Evolutionary conservation across 352 stramenopile genomes (phyloP), one percentile per base, ranked within the genome.

Genomic region (Pythium insidiosum): DNA sequence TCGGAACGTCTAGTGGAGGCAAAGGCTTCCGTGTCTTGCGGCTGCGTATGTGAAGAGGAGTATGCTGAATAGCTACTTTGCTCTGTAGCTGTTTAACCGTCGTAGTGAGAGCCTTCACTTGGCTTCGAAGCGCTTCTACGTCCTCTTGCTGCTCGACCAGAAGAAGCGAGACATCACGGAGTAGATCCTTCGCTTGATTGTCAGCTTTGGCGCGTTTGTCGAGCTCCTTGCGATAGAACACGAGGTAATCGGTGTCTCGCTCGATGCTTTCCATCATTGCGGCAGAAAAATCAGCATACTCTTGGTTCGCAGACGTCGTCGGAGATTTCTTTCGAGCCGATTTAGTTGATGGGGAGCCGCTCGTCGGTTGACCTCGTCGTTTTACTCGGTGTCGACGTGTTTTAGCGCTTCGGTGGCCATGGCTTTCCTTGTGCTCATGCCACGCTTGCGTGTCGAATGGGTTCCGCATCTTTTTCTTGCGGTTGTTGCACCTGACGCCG

Each of bases 141-240:
- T 59, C 51, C 1, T 53, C 51, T 19, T 59, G 44, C 21, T 59
- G 51, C 11, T 59, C 51, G n/a, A 43, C 21, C 10, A 59, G 44
- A 5, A 59, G 40, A 20, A 59, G 31, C 23, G 51, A 37, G 39
- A 44, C 54, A n/a, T 54, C 31, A 2, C 28, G 44, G 15, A 50
- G 30, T 25, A 59, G 16, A 11, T 45, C 21, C 19, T 58, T 58
- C 11, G 41, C 39, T 24, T 43, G 45, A 18, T 31, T 30, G n/a
- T 59, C 38, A 16, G 42, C 40, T 10, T 36, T 58, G 16, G 38
- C 44, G 0, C 41, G 15, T 33, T 40, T 39, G 10, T 46, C 25
- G 4, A 38, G 11, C 18, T 50, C 22, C 29, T 30, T 13, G 11
- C 23, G 38, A 25, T 45, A 39, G 3, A 40, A 48, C n/a, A 28